Evolutionary conservation across 495 filamentous ascomycete species (phyloP).

Genomic region (Xylaria scruposa): DNA sequence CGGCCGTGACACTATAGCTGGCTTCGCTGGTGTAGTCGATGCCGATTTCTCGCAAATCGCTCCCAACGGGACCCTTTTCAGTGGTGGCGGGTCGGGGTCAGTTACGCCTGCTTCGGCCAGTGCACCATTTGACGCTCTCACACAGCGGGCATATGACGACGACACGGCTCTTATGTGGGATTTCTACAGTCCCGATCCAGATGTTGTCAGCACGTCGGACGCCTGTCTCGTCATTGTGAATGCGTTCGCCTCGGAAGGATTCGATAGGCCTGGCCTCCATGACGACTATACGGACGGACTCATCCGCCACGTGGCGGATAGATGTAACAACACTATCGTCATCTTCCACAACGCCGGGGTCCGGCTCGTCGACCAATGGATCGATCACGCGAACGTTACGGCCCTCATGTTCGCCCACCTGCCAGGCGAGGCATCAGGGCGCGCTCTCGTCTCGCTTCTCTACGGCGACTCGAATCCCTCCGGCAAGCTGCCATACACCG

Average conservation of each 20-base stretch:
- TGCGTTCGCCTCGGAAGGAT: constrained; percentile 53
- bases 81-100: constrained; percentile 57
- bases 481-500: constrained; percentile 66
- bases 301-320: constrained; percentile 51
- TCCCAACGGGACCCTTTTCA: constrained; percentile 48
- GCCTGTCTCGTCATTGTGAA: constrained; percentile 64
- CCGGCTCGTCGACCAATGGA: constrained; percentile 54
- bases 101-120: constrained; percentile 50
- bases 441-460: constrained; percentile 55
- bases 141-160: constrained; percentile 47
- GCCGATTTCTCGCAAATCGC: constrained; percentile 26
- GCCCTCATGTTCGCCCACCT: constrained; percentile 58
- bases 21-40: constrained; percentile 23
- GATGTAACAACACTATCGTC: constrained; percentile 60
- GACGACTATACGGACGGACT: constrained; percentile 53
- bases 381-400: constrained; percentile 58
- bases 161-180: constrained; percentile 48
- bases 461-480: constrained; percentile 58
- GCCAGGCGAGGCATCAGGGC: constrained; percentile 59
- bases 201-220: constrained; percentile 51
- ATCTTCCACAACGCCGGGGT: constrained; percentile 57
- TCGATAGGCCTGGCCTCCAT: constrained; percentile 37
- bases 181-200: constrained; percentile 35
- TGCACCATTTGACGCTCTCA: constrained; percentile 60
- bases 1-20: constrained; percentile 13